Evolutionary conservation across 495 filamentous ascomycete species (phyloP), one percentile per base, ranked within the genome.

Genomic region (Podospora pseudoanserina): DNA sequence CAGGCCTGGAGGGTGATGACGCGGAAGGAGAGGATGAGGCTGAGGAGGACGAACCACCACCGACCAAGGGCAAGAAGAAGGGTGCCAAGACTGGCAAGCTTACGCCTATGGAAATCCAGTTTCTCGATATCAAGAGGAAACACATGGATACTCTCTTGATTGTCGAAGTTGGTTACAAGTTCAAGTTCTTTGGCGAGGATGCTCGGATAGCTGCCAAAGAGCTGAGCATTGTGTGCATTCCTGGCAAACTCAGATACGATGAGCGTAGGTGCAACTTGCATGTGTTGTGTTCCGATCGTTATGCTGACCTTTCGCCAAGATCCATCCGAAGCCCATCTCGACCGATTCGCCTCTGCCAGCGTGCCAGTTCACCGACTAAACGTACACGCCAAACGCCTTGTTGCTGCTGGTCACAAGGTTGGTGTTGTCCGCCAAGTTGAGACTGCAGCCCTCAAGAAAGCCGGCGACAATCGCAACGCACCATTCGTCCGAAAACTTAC

Each of bases 121-220:
- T 96, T 49, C 84, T 99, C 16, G 92, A 97, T 20, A 96, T 99
- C 72, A 99, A 99, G 80, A 85, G 88, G 65, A 92, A 94, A 70
- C 86, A 98, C 76, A 89, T 93, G 83, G 94, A 97, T 72, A 94
- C 94, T 0, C 67, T 98, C 9, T 79, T 99, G 54, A 87, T 97
- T 3, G 87, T 97, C 20, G 93, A 99, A 73, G 95, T 99, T 5
- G 95, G 95, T 30, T 99, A 99, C 77, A 99, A 99, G 77, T 99
- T 95, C 81, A 87, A 89, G 56, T 97, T 99, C 82, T 97, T 96
- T 73, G 95, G 96, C n/a, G 94, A 97, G 73, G 95, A 99, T 82
- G 95, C 95, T 5, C 86, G 93, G 66, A 86, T 88, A 65, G 96
- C 95, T 18, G 90, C 93, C 5, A 97, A 95, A 75, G 93, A 94